Conservation (phyloP, 2,329 filamentous ascomycete genomes). For the Calycina herbarum region DNA sequence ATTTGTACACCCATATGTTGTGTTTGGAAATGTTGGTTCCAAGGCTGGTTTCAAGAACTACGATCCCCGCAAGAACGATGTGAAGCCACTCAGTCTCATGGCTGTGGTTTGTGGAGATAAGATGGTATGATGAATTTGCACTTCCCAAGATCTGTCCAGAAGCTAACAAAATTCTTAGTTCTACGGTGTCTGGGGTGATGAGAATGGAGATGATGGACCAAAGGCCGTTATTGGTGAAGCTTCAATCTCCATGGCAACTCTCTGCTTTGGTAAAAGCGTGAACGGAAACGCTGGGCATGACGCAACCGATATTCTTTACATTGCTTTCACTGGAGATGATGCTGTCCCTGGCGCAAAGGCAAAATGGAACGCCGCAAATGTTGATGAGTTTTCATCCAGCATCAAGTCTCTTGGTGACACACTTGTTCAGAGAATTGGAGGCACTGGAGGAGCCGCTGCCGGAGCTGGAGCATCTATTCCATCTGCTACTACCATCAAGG, state of each 20-base stretch:
- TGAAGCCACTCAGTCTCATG: conserved; percentile 54
- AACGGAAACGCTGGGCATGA: conserved; percentile 58
- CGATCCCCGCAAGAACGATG: conserved; percentile 43
- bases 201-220: conserved; percentile 53
- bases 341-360: conserved; percentile 58
- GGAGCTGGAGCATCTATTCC: background rate
- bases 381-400: conserved; percentile 53
- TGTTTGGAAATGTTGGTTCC: conserved; percentile 50
- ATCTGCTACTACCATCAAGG: conserved; percentile 11
- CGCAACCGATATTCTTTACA: conserved; percentile 59
- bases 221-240: conserved; percentile 55
- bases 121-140: conserved; percentile 33
- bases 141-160: background rate
- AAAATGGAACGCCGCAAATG: conserved; percentile 53
- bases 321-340: conserved; percentile 57
- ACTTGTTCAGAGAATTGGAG: conserved; percentile 46
- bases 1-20: conserved; percentile 53
- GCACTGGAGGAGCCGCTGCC: conserved; percentile 7
- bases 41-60: conserved; percentile 41
- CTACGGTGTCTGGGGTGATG: conserved; percentile 63
- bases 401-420: conserved; percentile 51
- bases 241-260: conserved; percentile 56
- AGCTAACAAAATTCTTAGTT: conserved; percentile 37
- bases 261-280: conserved; percentile 55
- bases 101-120: conserved; percentile 54